Evolutionary conservation across 345 rosid genomes (phyloP).

Genomic region (Luvunga scandens): DNA sequence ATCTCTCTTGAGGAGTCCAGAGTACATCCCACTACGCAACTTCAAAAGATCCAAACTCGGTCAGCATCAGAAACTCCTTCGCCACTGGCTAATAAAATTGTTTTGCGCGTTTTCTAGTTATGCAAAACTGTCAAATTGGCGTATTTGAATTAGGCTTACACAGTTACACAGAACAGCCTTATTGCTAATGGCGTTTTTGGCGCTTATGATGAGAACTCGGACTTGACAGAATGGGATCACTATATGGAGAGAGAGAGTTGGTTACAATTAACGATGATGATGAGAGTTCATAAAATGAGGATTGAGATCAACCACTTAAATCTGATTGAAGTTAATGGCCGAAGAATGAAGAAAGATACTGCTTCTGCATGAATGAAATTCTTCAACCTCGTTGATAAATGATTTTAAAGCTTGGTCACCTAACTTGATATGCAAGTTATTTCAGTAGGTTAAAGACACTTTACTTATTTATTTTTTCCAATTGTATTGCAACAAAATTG

Average conservation of each 20-base stretch:
- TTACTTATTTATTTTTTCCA: not conserved
- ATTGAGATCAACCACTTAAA: slow-evolving; percentile 63
- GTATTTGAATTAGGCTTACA: not conserved
- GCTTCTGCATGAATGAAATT: not conserved
- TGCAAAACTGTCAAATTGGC: not conserved
- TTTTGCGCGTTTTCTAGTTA: not conserved
- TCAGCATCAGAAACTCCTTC: not conserved
- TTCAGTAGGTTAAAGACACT: not conserved
- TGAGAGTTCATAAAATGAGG: slow-evolving; percentile 71
- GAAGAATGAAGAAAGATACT: too few relatives aligned
- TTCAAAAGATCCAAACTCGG: not conserved
- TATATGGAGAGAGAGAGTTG: slow-evolving; percentile 69
- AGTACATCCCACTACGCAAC: not conserved
- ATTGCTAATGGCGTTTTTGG: not conserved
- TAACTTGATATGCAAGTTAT: not conserved
- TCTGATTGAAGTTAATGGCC: not conserved
- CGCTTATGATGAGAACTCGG: slow-evolving; percentile 45
- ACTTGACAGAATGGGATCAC: slow-evolving; percentile 75
- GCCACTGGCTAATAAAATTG: not conserved
- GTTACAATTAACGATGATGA: slow-evolving; percentile 24
- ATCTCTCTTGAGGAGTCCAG: not conserved
- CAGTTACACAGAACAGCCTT: not conserved
- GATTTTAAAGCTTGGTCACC: slow-evolving; percentile 11
- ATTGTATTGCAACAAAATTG: not conserved
- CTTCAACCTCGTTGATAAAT: not conserved